Base-by-base conservation (phyloP, 495 filamentous ascomycete species). In the Articulospora tetracladia region DNA sequence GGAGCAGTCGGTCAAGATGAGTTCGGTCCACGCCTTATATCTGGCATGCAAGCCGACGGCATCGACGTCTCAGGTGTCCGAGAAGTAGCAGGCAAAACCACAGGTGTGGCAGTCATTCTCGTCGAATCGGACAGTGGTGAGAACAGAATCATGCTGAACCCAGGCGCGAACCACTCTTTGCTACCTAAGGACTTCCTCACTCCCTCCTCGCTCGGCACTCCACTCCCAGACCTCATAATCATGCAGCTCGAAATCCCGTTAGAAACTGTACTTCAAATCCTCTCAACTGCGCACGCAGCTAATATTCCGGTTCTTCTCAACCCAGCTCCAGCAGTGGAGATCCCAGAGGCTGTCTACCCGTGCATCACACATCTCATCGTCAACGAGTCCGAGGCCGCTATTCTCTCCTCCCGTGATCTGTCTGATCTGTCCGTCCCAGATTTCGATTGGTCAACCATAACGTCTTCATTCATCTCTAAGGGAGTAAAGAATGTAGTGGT, bases 181-280 rank as follows among this genome's bases (percentile, higher is more conserved):
- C 24, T 26, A 15, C 34, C 47, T 12, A 41, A 23, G 3, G 28
- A 60, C 23, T 59, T 64, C 36, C 1, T 78, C 10, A 72, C 65
- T 20, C 68, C 73, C 3, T 70, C 73, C 8, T 74, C 78, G 23
- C 70, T 86, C 28, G 69, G 71, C 12, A 70, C 69, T 22, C 78
- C 76, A 1, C 65, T 73, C 13, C 83, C 87, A 7, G 82, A 87
- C 63, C 67, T 95, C 27, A 78, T 96, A 13, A 79, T 98, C 22
- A 80, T 97, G 80, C 94, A 98, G 76, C 79, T 94, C 1, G 94
- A 98, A 72, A 90, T 93, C 12, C 92, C 92, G 0, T 64, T 90
- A 1, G 72, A 78, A 3, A 90, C 91, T 0, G 84, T 92, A 0
- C 69, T 95, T 8, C 78, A 83, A 17, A 86, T 87, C 20, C 71